phyloP scores from a whole-genome alignment of 2,329 filamentous ascomycete species.

The Sphaerostilbella broomeana region DNA sequence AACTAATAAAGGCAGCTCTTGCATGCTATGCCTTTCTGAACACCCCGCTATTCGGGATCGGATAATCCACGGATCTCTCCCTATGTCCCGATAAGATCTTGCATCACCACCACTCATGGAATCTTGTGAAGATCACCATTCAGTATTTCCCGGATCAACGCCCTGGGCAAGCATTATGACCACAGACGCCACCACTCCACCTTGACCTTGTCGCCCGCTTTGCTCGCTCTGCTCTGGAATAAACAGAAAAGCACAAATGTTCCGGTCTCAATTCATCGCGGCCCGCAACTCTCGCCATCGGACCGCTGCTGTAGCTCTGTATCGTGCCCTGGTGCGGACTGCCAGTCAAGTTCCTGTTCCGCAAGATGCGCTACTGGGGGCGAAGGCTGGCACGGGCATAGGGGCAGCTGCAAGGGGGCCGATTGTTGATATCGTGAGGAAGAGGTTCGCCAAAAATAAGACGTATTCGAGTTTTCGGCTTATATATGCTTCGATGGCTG shows the following conservation, averaged over 20 bases:
- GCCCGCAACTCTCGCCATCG: slow-evolving; percentile 47
- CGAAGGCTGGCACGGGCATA: slow-evolving; percentile 2
- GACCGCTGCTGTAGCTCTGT: slow-evolving; percentile 59
- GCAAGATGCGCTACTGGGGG: slow-evolving; percentile 27
- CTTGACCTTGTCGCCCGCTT: neutral
- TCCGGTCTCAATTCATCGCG: slow-evolving; percentile 35
- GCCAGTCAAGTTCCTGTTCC: slow-evolving; percentile 48
- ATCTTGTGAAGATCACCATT: neutral
- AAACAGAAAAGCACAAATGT: too few relatives aligned
- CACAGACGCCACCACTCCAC: neutral
- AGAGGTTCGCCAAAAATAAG: slow-evolving; percentile 55
- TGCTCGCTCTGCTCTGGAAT: too few relatives aligned
- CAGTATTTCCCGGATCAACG: neutral
- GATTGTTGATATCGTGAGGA: slow-evolving; percentile 52
- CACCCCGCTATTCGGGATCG: neutral
- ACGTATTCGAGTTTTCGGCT: slow-evolving; percentile 52
- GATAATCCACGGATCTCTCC: slow-evolving; percentile 11
- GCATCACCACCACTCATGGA: too few relatives aligned
- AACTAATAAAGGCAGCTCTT: neutral
- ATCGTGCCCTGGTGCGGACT: slow-evolving; percentile 60
- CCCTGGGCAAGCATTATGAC: neutral
- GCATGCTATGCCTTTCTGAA: neutral
- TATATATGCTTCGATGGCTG: slow-evolving; percentile 54
- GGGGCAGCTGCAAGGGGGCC: slow-evolving; percentile 32
- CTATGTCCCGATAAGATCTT: slow-evolving; percentile 6